Conservation (phyloP, 1,284 basidiomycete species). For the Malassezia obtusa region DNA sequence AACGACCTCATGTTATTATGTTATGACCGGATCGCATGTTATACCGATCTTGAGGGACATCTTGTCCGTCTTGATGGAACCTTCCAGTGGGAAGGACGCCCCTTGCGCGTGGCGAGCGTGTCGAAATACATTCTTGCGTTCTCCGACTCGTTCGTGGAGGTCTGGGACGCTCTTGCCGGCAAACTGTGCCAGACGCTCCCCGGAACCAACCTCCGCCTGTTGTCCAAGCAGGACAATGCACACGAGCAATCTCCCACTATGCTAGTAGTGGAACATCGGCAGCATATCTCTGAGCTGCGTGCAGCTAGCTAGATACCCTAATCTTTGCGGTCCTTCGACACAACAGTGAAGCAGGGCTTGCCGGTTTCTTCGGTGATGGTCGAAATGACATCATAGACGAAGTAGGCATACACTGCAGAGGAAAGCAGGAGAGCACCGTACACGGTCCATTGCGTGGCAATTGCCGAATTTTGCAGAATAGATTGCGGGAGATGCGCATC, state of each 20-base stretch:
- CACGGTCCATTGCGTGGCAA: conserved; percentile 60
- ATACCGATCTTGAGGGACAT: conserved; percentile 48
- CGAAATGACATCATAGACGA: conserved; percentile 50
- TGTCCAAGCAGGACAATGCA: conserved; percentile 16
- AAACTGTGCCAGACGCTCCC: conserved; percentile 80
- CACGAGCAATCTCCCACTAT: conserved; percentile 54
- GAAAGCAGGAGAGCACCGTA: conserved; percentile 62
- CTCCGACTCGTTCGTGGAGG: conserved; percentile 82
- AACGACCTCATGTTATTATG: conserved; percentile 78
- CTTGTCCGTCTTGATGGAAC: conserved; percentile 56
- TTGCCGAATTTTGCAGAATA: conserved; percentile 60
- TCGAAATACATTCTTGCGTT: conserved; percentile 81
- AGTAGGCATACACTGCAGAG: conserved; percentile 64
- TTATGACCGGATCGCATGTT: conserved; percentile 83
- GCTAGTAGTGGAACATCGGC: not conserved
- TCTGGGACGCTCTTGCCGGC: conserved; percentile 74
- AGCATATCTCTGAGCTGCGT: conserved; percentile 1
- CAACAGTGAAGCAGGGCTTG: conserved; percentile 13
- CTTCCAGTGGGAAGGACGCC: conserved; percentile 87
- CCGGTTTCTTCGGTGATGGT: conserved; percentile 35
- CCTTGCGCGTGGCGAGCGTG: conserved; percentile 62
- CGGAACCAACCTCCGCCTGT: conserved; percentile 60
- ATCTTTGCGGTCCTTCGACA: not conserved
- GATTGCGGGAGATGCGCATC: conserved; percentile 57
- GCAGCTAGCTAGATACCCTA: conserved; percentile 6